Base-by-base conservation (phyloP, 371 early-diverging fungal species). In the Mortierella sp. region DNA sequence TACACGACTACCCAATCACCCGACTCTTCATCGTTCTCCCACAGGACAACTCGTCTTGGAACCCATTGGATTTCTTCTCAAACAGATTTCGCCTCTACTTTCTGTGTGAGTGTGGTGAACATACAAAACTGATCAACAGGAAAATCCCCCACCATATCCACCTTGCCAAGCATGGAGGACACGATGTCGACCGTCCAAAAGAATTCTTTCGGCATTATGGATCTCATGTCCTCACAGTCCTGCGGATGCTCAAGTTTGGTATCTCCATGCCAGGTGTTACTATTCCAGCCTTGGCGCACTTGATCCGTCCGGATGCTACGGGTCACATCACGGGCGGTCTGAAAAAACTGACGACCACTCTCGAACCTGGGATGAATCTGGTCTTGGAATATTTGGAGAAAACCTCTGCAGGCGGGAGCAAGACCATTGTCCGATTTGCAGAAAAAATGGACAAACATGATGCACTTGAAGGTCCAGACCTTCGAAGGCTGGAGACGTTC, bases 101-200 rank as follows among this genome's bases (percentile, higher is more conserved):
- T 42, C 48, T 72, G 54, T 72, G 72, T 45, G 72, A 72, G 50
- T 72, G 72, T 28, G 72, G 72, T 1, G 64, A 65, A 16, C 66
- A 72, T 38, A 72, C 72, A n/a, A 19, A 26, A 18, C 27, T 58
- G 24, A 42, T 24, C 21, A 30, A 55, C 2, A 66, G 18, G 24
- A 61, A 53, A n/a, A 24, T 48, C 21, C 34, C 64, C 16, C 71
- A 63, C 24, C 58, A 66, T 9, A 72, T 72, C 28, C 72, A 71
- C 61, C 45, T 65, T 16, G 52, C 58, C 30, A 42, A 46, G 8
- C 61, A 61, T 38, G 48, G 51, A 28, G 71, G 65, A 3, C 64
- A 64, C 38, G 61, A 56, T 13, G 43, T 64, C 24, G 58, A 50
- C 23, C 48, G 30, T 9, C 65, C 54, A 0, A 26, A 27, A 3